Percentiles rank a stretch among this genome's conserved stretches.
Evolutionary conservation across 192 early-diverging fungal genomes (phyloP).

Genomic region (Coemansia sp.): DNA sequence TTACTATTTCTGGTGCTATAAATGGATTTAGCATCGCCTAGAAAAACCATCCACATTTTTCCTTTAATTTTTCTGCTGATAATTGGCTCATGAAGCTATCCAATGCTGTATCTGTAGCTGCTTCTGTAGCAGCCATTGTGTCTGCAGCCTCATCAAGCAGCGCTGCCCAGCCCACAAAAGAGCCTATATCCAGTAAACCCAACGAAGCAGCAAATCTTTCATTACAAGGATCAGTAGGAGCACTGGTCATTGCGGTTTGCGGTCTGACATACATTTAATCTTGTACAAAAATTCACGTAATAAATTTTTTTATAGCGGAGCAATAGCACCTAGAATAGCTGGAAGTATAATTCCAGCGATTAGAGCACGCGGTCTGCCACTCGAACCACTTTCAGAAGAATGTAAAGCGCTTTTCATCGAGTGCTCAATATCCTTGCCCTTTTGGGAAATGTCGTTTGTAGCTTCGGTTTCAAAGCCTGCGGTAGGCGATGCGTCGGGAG

Average conservation of each 20-base stretch:
- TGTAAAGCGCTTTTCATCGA: slow-evolving; percentile 14
- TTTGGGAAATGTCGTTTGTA: slow-evolving; percentile 20
- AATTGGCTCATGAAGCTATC: neutral
- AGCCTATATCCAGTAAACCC: slow-evolving; percentile 13
- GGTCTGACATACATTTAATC: slow-evolving; percentile 35
- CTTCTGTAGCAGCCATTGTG: neutral
- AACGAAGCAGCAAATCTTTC: slow-evolving; percentile 20
- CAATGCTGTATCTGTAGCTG: neutral
- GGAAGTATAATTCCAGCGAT: slow-evolving; percentile 28
- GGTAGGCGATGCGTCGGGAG: neutral
- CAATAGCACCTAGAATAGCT: slow-evolving; percentile 18
- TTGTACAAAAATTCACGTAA: neutral
- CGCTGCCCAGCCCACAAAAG: neutral
- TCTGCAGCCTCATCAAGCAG: slow-evolving; percentile 1
- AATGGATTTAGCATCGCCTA: too few relatives aligned
- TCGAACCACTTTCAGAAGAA: slow-evolving; percentile 12
- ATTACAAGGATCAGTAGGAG: slow-evolving; percentile 33
- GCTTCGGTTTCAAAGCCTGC: slow-evolving; percentile 6
- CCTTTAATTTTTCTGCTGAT: neutral
- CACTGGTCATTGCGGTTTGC: slow-evolving; percentile 38
- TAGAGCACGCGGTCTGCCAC: slow-evolving; percentile 18
- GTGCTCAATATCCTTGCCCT: slow-evolving; percentile 18
- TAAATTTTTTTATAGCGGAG: slow-evolving; percentile 19
- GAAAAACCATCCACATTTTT: too few relatives aligned
- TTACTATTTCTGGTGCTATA: too few relatives aligned